Percentiles rank a stretch among this genome's conserved stretches.
Conservation (phyloP, 331 rosid species). For the Ulmus americana region DNA sequence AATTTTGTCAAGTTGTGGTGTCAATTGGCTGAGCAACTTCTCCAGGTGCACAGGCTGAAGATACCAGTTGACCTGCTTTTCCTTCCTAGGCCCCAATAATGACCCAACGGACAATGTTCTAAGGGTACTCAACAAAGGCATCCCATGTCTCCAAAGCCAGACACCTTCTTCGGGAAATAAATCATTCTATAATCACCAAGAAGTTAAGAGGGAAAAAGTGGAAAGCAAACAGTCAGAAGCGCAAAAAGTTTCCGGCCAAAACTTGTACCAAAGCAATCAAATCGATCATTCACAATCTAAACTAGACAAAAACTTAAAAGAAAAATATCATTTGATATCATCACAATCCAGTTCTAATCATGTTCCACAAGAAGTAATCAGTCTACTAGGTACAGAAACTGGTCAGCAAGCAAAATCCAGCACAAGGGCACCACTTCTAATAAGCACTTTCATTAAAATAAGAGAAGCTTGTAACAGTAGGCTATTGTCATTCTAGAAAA, state of each 20-base stretch:
- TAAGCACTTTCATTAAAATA: background rate
- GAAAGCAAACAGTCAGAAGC: background rate
- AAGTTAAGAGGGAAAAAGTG: background rate
- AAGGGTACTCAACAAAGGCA: constrained; percentile 82
- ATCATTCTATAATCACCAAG: constrained; percentile 67
- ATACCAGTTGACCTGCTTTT: constrained; percentile 81
- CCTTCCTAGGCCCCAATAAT: constrained; percentile 72
- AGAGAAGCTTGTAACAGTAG: background rate
- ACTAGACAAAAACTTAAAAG: background rate
- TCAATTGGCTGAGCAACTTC: constrained; percentile 71
- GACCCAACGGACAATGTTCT: constrained; percentile 81
- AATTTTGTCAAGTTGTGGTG: constrained; percentile 68
- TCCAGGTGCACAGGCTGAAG: constrained; percentile 62
- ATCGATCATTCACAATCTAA: background rate
- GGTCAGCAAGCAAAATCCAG: background rate
- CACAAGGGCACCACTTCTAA: background rate
- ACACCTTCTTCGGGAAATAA: constrained; percentile 85
- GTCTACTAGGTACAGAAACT: background rate
- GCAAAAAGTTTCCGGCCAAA: background rate
- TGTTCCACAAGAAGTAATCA: background rate
- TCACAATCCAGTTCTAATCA: background rate
- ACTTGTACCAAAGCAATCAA: background rate
- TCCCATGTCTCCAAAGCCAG: constrained; percentile 84
- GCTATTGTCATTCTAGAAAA: background rate
- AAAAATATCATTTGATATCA: background rate